These are phyloP conservation scores for Leccinum disarticulatum DNA, from an alignment of 768 basidiomycete species.

Conservation along the genomic window DNA sequence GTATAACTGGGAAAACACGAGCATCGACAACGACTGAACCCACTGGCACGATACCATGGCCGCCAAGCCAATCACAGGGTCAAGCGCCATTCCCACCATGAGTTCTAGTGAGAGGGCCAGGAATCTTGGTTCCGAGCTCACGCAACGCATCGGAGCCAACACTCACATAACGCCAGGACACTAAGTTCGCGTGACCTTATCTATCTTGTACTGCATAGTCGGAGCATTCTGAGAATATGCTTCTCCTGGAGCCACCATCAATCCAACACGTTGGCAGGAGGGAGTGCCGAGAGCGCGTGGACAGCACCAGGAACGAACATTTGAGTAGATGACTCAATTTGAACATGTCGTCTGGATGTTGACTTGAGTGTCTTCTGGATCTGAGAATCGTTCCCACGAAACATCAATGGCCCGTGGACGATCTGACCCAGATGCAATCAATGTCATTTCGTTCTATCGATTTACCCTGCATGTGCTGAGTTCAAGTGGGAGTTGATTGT, in stretches of 20 bases:
- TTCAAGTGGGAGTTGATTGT: no score
- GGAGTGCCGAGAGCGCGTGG: background rate
- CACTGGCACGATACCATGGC: background rate
- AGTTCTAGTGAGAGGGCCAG: background rate
- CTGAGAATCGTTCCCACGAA: background rate
- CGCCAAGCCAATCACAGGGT: background rate
- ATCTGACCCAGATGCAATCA: no score
- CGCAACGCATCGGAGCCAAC: background rate
- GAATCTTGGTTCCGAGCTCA: background rate
- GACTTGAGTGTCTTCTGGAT: background rate
- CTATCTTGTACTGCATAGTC: background rate
- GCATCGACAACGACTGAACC: background rate
- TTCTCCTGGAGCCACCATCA: background rate
- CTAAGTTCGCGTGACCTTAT: background rate
- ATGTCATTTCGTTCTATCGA: no score
- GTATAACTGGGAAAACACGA: constrained; percentile 1
- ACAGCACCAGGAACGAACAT: background rate
- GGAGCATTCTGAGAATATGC: background rate
- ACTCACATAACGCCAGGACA: background rate
- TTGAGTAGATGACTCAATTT: background rate
- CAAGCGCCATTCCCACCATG: background rate
- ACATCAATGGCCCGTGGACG: background rate
- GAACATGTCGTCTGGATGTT: background rate
- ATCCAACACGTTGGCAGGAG: background rate
- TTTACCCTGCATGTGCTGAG: no score